Evolutionary conservation across 2,329 filamentous ascomycete species (phyloP), one percentile per base, ranked within the genome.

Genomic region (Alternaria metachromatica): DNA sequence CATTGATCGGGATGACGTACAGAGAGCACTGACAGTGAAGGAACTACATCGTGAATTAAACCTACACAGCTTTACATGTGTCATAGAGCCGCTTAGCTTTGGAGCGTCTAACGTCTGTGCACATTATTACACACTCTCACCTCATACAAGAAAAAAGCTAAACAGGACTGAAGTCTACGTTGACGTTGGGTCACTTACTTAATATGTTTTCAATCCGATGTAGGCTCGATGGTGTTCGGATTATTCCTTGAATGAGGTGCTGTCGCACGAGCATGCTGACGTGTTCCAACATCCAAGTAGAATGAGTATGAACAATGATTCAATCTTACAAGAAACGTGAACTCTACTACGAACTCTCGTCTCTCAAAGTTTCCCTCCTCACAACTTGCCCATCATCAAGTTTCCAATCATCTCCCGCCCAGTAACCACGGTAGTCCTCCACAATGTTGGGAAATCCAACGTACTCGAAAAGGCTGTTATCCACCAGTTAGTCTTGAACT

Each of bases 381-480:
- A 72, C 37, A 72, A 13, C 63, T 72, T 72, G 6, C 69, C 69
- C 41, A 65, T 67, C 23, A 67, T 76, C 78, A 96, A 78, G 80
- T 96, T 95, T 33, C 80, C 79, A 64, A 93, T 82, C 89, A 96
- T 97, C 85, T 94, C 88, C 62, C 88, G 83, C 3, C 84, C 93
- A 2, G 93, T 96, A 64, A 95, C 85, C 68, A 83, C 84, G 33
- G 87, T 87, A n/a, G 92, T 97, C 73, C 87, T 87, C 91, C 91
- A 96, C 74, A 97, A 80, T 2, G 93, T 97, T n/a, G 87, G 88
- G 77, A 96, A 87, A 80, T 97, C 94, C 69, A 97, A 84, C 5
- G 93, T 97, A 81, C 90, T 94, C 58, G 86, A 88, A 63, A 97
- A 85, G 50, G 88, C 73, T 76, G 53, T 30, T 13, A 43, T 18